Conservation (phyloP, 2,329 filamentous ascomycete species). For the Colletotrichum magnum region DNA sequence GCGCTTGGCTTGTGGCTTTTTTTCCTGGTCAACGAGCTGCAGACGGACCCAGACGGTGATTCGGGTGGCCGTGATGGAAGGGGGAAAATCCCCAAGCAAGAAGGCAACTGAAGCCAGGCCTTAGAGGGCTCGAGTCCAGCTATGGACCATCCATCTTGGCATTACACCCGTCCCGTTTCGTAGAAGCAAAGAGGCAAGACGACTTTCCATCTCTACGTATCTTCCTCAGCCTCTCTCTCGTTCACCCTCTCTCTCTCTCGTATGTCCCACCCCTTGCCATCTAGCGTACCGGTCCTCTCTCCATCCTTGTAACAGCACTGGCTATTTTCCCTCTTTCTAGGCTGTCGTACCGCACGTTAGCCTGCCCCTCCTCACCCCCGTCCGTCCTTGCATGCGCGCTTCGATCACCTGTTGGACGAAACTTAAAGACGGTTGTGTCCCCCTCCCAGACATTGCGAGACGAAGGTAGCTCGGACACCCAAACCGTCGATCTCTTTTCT, state of each 20-base stretch:
- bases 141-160: slow-evolving; percentile 1
- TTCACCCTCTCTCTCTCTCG: background rate
- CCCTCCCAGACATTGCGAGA: slow-evolving; percentile 36
- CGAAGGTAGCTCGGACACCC: slow-evolving; percentile 36
- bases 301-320: slow-evolving; percentile 31
- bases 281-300: slow-evolving; percentile 13
- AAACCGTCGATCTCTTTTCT: slow-evolving; percentile 30
- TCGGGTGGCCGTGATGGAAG: background rate
- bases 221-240: background rate
- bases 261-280: slow-evolving; percentile 11
- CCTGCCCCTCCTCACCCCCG: slow-evolving; percentile 4
- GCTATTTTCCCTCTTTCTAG: slow-evolving; percentile 13
- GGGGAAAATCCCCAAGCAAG: background rate
- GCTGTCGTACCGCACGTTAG: slow-evolving; percentile 23
- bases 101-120: slow-evolving; percentile 6
- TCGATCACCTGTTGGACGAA: slow-evolving; percentile 39
- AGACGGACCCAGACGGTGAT: slow-evolving; percentile 5
- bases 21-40: slow-evolving; percentile 20
- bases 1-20: slow-evolving; percentile 16
- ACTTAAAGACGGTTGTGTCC: slow-evolving; percentile 34
- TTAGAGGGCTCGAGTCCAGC: slow-evolving; percentile 6
- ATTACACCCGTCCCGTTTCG: background rate
- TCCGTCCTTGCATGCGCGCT: slow-evolving; percentile 35
- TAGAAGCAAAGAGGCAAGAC: background rate
- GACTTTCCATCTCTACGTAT: background rate